phyloP scores from a whole-genome alignment of 805 yeast genomes.

The Metschnikowia anglica region DNA sequence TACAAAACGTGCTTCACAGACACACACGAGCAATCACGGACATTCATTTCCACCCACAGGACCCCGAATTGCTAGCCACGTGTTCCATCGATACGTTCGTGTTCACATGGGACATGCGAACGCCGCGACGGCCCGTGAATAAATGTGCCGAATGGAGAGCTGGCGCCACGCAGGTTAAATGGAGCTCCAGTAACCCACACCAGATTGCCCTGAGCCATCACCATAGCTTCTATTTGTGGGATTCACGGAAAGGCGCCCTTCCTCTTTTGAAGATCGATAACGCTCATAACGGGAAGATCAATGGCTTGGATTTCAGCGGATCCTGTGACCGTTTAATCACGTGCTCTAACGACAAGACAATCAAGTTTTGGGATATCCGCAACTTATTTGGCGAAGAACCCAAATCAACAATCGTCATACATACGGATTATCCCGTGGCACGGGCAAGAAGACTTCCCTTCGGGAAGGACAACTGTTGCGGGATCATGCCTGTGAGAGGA shows the following conservation, averaged over 20 bases:
- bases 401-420: conserved; percentile 55
- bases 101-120: conserved; percentile 86
- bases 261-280: conserved; percentile 61
- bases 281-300: conserved; percentile 85
- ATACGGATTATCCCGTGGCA: conserved; percentile 82
- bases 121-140: conserved; percentile 69
- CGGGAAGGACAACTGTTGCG: conserved; percentile 71
- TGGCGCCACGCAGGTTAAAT: conserved; percentile 91
- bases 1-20: conserved; percentile 82
- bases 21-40: conserved; percentile 95
- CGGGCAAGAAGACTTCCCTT: conserved; percentile 87
- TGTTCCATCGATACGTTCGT: conserved; percentile 90
- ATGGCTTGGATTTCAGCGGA: conserved; percentile 82
- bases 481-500: conserved; percentile 87
- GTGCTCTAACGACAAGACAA: conserved; percentile 82
- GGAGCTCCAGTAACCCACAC: conserved; percentile 77
- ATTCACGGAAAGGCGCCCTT: conserved; percentile 72
- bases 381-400: neutral
- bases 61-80: conserved; percentile 87
- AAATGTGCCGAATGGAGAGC: conserved; percentile 94
- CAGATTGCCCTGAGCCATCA: conserved; percentile 87
- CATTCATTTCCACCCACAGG: conserved; percentile 84
- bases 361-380: conserved; percentile 39
- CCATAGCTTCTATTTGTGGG: conserved; percentile 82
- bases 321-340: conserved; percentile 63